Percentiles rank a stretch among this genome's conserved stretches.
phyloP scores from a whole-genome alignment of 441 rosid genomes.

The Croton setiger region DNA sequence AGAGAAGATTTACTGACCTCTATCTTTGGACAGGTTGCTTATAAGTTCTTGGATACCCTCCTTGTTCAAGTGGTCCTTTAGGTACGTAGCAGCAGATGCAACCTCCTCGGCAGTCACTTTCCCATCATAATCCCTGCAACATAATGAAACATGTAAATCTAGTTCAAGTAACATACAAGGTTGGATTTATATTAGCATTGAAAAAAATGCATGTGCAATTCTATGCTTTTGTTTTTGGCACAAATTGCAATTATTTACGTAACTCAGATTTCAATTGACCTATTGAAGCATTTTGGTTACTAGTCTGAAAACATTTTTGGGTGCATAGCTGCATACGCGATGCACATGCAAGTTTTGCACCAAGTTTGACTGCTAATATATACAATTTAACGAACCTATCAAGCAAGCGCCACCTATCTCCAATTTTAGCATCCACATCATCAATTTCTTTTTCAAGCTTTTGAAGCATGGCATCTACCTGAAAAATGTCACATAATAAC shows the following conservation, averaged over 20 bases:
- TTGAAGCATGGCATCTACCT: slow-evolving; percentile 96
- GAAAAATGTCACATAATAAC: slow-evolving; percentile 20
- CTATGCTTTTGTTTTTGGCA: background rate
- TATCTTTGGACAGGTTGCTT: slow-evolving; percentile 75
- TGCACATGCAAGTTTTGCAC: background rate
- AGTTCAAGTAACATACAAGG: background rate
- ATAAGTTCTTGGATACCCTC: slow-evolving; percentile 87
- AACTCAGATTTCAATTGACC: background rate
- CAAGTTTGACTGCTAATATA: slow-evolving; percentile 1
- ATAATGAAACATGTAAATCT: slow-evolving; percentile 18
- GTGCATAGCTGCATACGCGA: background rate
- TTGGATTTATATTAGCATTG: background rate
- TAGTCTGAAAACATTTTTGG: slow-evolving; percentile 1
- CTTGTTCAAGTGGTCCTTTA: slow-evolving; percentile 75
- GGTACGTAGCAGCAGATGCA: slow-evolving; percentile 70
- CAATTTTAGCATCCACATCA: slow-evolving; percentile 86
- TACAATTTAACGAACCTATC: slow-evolving; percentile 56
- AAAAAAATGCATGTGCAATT: background rate
- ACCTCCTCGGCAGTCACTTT: slow-evolving; percentile 95
- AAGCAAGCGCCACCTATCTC: slow-evolving; percentile 80
- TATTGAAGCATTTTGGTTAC: background rate
- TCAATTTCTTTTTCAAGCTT: slow-evolving; percentile 93
- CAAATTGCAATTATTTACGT: background rate
- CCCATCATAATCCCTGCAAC: slow-evolving; percentile 74
- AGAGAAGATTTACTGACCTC: slow-evolving; percentile 41